A percentile compares a stretch with the other conserved stretches of the same genome.
Conservation (phyloP, 306 rosid genomes). For the Quercus alba region DNA sequence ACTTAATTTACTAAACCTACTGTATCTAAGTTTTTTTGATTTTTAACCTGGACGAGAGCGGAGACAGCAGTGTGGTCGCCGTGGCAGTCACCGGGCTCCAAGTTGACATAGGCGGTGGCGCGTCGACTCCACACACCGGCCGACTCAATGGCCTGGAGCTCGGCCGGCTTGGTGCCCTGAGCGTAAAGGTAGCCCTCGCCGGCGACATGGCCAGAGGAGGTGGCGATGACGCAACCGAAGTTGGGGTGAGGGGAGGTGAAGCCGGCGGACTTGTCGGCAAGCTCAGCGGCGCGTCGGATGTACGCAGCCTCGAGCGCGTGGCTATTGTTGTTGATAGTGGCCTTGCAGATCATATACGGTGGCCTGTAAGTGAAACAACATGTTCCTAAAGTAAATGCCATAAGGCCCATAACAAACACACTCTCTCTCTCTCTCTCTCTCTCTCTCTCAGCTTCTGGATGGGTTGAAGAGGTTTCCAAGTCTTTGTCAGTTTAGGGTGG, state of each 20-base stretch:
- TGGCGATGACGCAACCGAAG: constrained; percentile 78
- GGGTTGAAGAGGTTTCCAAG: neutral
- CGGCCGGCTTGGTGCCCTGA: constrained; percentile 83
- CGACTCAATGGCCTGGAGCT: constrained; percentile 65
- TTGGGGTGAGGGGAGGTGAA: constrained; percentile 88
- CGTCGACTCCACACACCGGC: constrained; percentile 50
- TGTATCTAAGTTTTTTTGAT: too few species aligned
- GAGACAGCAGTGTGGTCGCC: constrained; percentile 79
- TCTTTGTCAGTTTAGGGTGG: too few species aligned
- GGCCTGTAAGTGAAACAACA: neutral
- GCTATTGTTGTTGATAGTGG: constrained; percentile 6
- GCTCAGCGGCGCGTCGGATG: constrained; percentile 60
- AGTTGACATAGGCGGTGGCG: constrained; percentile 73
- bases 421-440: neutral
- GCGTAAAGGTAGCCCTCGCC: constrained; percentile 90
- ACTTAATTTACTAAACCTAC: too few species aligned
- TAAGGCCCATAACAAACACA: neutral
- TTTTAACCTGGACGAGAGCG: constrained; percentile 68
- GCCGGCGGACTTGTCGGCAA: constrained; percentile 82
- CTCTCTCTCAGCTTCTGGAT: neutral
- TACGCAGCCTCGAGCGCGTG: constrained; percentile 47
- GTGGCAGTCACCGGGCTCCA: constrained; percentile 93
- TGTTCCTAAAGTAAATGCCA: constrained; percentile 30
- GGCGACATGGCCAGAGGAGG: constrained; percentile 47
- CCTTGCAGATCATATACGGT: constrained; percentile 41